Evolutionary conservation across 78 protist genomes (phyloP).

Genomic region (Dictyostelium citrinum): DNA sequence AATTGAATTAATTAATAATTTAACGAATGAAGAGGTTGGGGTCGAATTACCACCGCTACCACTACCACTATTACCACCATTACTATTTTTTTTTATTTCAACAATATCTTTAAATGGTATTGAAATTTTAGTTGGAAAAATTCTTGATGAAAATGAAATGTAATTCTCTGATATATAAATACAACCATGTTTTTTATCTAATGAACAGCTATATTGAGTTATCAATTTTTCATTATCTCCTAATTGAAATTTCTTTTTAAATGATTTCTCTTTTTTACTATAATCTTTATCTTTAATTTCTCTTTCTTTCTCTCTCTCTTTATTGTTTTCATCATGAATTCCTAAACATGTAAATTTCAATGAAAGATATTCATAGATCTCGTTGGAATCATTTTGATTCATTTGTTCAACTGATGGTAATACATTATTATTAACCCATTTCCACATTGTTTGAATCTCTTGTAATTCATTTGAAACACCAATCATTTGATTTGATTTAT

Average conservation of each 20-base stretch:
- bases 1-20: constrained; percentile 26
- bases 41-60: neutral
- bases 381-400: constrained; percentile 43
- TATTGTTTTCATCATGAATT: constrained; percentile 37
- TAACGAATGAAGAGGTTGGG: neutral
- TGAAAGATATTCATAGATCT: constrained; percentile 50
- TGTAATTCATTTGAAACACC: constrained; percentile 57
- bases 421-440: constrained; percentile 34
- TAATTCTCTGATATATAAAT: constrained; percentile 63
- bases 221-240: constrained; percentile 30
- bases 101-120: constrained; percentile 20
- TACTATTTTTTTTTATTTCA: constrained; percentile 36
- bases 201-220: constrained; percentile 63
- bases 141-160: constrained; percentile 36
- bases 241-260: constrained; percentile 34
- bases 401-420: constrained; percentile 47
- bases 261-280: constrained; percentile 30
- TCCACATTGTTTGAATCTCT: constrained; percentile 70
- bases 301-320: constrained; percentile 19
- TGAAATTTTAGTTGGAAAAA: constrained; percentile 22
- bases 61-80: neutral
- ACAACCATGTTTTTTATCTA: constrained; percentile 77
- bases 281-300: constrained; percentile 45
- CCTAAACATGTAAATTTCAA: constrained; percentile 62
- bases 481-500: constrained; percentile 35